Evolutionary conservation across 257 asterid genomes (phyloP), one percentile per base, ranked within the genome.

Genomic region (Scutellaria minor): DNA sequence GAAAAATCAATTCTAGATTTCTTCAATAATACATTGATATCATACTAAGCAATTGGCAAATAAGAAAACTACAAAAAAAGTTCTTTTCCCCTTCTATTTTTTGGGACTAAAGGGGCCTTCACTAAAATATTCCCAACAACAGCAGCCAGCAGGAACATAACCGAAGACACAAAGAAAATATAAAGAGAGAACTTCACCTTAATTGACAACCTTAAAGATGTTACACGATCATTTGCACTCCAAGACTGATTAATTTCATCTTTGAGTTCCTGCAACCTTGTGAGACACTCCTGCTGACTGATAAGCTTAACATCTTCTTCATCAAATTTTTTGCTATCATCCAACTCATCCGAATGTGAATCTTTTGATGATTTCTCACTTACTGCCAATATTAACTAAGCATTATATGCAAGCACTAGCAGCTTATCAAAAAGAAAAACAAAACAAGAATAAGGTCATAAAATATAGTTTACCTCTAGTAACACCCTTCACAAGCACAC

Each of bases 201-300:
- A 75, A 90, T 90, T 6, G 96, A 85, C 89, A 87, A 82, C 85
- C 87, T 88, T 72, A 92, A 82, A 76, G 98, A 79, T 74, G 92
- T 84, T 70, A 88, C 89, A 39, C 88, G 96, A 68, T 90, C 97
- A 79, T 80, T 90, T 46, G 83, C 82, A 73, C 72, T 52, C 98
- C 98, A 92, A 73, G 97, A 86, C 83, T 52, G 87, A 37, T 78
- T 79, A 61, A 92, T 87, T 78, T 88, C 90, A 63, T 77, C 88
- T 79, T 85, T 90, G 50, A 92, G 91, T 55, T 82, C 95, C 77
- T 74, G 85, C 77, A 92, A 81, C 77, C 83, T 85, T 42, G 89
- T 77, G 73, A 88, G 71, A 72, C 85, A 88, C 80, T 88, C 96
- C 80, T 80, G 90, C 76, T 90, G 96, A 74, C 89, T 87, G 75